phyloP scores from a whole-genome alignment of 1,139 yeast genomes.

The Protomyces inundatus region DNA sequence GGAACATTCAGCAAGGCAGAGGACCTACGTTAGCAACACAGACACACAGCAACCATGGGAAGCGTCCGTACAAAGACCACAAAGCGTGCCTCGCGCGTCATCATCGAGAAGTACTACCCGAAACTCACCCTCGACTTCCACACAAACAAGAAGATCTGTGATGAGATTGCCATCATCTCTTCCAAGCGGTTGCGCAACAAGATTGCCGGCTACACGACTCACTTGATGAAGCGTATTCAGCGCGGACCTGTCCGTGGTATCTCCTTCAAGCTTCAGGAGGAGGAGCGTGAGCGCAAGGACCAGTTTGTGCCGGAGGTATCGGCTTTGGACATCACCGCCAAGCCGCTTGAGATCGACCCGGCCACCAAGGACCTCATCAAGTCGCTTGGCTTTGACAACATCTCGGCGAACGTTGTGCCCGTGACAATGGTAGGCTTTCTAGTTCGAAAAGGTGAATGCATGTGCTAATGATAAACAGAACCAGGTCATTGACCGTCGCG shows the following conservation, averaged over 20 bases:
- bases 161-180: conserved; percentile 98
- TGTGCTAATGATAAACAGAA: not conserved
- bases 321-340: conserved; percentile 96
- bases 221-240: conserved; percentile 99
- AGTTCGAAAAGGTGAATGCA: not conserved
- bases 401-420: conserved; percentile 55
- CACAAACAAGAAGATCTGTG: conserved; percentile 99
- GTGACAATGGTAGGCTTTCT: conserved; percentile 10
- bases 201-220: conserved; percentile 99
- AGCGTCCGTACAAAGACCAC: conserved; percentile 99
- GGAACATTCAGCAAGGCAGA: not conserved
- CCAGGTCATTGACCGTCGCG: conserved; percentile 1
- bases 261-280: conserved; percentile 99
- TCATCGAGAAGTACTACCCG: conserved; percentile 99
- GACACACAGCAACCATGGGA: conserved; percentile 51
- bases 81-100: conserved; percentile 99
- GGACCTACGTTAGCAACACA: too few species aligned
- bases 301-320: conserved; percentile 99
- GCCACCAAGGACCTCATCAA: conserved; percentile 97
- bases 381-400: conserved; percentile 84
- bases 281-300: conserved; percentile 99
- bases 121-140: conserved; percentile 99
- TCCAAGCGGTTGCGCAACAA: conserved; percentile 99
- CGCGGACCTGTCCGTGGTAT: conserved; percentile 99
- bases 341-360: conserved; percentile 94